Evolutionary conservation across 2,329 filamentous ascomycete genomes (phyloP), one percentile per base, ranked within the genome.

Genomic region (Aspergillus neotritici): DNA sequence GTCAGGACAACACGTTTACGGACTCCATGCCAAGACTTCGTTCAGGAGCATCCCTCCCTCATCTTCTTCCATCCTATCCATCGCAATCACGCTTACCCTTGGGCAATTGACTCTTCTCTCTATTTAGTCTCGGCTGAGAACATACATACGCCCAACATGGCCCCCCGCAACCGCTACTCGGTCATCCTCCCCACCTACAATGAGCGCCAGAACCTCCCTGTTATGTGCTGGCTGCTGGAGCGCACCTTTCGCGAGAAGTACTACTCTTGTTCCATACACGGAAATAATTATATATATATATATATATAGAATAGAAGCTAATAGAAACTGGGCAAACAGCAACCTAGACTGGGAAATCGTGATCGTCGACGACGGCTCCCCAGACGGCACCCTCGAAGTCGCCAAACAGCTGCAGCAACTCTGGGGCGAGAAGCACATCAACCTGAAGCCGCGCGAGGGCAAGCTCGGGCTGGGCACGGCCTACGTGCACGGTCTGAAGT

Each of bases 121-220:
- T 25, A 8, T 25, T 6, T 25, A 9, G 21, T 2, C 21, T 9
- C 21, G 9, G 9, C 9, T 9, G 6, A 25, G 21, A 6, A 25
- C 1, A 8, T 8, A 9, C 7, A 25, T 3, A 8, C 21, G 1
- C 21, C 9, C 21, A 25, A 2, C 21, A 25, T 25, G 21, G 50
- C 56, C 42, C 53, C 66, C 37, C 72, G 76, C 54, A 77, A 93
- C 77, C 94, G 91, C 73, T 98, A 96, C 79, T 95, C 91, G 55
- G 84, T 98, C 65, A 91, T 98, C 64, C 82, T 98, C 53, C 93
- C 93, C 45, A 98, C 93, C 50, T 98, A 95, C 81, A 97, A 98
- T 69, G 93, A 98, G 79, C 87, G 93, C 65, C 83, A 83, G 69
- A 98, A 98, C 73, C 82, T 98, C 55, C 93, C 93, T 61, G 93